Percentiles rank a stretch among this genome's conserved stretches.
Evolutionary conservation across 2,329 filamentous ascomycete species (phyloP).

Genomic region (Talaromyces sp.): DNA sequence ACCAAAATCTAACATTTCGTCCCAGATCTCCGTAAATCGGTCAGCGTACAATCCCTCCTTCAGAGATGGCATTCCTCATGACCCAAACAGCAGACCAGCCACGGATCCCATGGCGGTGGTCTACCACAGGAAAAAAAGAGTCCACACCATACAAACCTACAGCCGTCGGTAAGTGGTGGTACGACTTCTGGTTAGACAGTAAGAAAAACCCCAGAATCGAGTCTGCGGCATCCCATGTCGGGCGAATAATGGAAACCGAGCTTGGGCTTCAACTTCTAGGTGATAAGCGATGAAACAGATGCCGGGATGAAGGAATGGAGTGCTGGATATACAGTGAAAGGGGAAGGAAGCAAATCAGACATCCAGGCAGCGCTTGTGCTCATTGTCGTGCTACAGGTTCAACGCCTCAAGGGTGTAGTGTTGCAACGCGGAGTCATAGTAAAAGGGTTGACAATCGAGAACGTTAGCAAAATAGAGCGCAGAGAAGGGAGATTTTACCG

Average conservation of each 20-base stretch:
- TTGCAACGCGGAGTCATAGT: neutral
- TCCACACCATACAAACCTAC: neutral
- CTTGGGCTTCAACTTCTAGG: neutral
- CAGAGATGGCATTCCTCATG: neutral
- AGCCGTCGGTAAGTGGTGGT: neutral
- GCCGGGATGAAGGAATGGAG: neutral
- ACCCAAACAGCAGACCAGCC: neutral
- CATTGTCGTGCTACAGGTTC: neutral
- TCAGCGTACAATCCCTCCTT: neutral
- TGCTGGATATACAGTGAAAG: conserved; percentile 8
- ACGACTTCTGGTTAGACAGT: neutral
- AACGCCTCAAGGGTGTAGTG: neutral
- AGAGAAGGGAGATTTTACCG: neutral
- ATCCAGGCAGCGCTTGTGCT: conserved; percentile 4
- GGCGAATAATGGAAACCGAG: conserved; percentile 11
- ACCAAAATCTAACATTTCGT: neutral
- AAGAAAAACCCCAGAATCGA: neutral
- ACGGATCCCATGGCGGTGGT: neutral
- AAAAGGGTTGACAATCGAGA: neutral
- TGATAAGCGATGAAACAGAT: neutral
- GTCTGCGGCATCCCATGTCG: neutral
- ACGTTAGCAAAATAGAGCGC: neutral
- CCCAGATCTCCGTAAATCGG: neutral
- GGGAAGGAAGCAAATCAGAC: neutral
- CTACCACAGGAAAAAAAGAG: neutral